Evolutionary conservation across 2,329 filamentous ascomycete genomes (phyloP).

Genomic region (Daldinia eschscholtzii): DNA sequence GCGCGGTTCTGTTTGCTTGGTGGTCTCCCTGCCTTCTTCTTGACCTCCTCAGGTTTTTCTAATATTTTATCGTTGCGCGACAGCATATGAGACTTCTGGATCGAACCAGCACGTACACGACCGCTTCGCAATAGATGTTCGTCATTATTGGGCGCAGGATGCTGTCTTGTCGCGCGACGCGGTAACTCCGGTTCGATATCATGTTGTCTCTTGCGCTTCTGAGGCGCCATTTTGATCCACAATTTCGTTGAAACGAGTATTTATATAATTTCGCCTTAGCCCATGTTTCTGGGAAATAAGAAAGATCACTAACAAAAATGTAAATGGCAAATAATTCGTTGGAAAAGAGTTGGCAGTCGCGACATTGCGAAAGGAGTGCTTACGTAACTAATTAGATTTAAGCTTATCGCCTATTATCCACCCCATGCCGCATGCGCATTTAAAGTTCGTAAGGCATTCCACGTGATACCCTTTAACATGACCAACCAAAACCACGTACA

Average conservation of each 20-base stretch:
- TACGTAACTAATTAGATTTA: neutral
- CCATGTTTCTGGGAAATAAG: neutral
- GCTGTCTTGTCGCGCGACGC: slow-evolving; percentile 50
- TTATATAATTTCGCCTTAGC: neutral
- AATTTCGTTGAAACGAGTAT: neutral
- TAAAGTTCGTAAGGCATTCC: neutral
- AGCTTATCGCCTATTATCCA: neutral
- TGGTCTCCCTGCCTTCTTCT: slow-evolving; percentile 20
- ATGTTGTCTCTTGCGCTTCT: slow-evolving; percentile 52
- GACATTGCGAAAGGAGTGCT: neutral
- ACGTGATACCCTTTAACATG: slow-evolving; percentile 42
- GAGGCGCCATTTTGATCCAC: slow-evolving; percentile 47
- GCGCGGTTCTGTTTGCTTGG: slow-evolving; percentile 29
- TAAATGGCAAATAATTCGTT: neutral
- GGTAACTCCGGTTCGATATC: slow-evolving; percentile 42
- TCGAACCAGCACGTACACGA: slow-evolving; percentile 43
- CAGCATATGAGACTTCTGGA: slow-evolving; percentile 24
- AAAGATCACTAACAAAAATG: neutral
- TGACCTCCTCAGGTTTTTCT: slow-evolving; percentile 27
- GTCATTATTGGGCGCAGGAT: slow-evolving; percentile 39
- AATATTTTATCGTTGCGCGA: slow-evolving; percentile 9
- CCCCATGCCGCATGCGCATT: too few species aligned
- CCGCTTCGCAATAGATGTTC: slow-evolving; percentile 49
- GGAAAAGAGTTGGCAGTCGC: neutral
- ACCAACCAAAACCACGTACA: neutral